Evolutionary conservation across 2,329 filamentous ascomycete species (phyloP).

Genomic region (Aureobasidium sp.): DNA sequence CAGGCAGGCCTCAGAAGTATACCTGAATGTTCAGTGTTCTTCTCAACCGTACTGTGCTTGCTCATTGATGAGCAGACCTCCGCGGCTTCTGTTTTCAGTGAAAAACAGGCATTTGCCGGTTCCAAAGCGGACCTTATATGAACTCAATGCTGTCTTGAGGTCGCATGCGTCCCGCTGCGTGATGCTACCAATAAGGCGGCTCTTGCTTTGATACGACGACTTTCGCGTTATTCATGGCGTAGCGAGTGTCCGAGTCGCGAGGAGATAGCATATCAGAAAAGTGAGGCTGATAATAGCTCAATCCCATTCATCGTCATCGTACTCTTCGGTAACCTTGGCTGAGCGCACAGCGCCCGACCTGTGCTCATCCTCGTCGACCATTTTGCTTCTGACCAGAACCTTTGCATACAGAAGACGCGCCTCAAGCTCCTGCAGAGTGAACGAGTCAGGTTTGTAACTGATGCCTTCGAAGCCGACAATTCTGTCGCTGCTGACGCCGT

Average conservation of each 20-base stretch:
- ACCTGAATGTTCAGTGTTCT: not conserved
- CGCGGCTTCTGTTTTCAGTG: not conserved
- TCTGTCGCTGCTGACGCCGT: constrained; percentile 48
- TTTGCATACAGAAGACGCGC: constrained; percentile 43
- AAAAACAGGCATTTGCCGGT: not conserved
- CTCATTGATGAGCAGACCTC: not conserved
- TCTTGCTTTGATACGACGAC: not conserved
- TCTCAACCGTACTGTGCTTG: not conserved
- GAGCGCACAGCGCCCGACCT: constrained; percentile 23
- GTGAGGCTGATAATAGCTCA: constrained; percentile 20
- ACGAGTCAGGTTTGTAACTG: constrained; percentile 45
- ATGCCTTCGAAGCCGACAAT: constrained; percentile 55
- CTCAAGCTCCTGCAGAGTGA: constrained; percentile 50
- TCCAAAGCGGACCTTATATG: not conserved
- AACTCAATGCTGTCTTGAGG: not conserved
- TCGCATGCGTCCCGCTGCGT: too few species aligned
- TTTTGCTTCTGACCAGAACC: constrained; percentile 47
- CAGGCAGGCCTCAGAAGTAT: too few species aligned
- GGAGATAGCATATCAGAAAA: not conserved
- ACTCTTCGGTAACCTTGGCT: constrained; percentile 11
- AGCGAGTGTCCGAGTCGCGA: too few species aligned
- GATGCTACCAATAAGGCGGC: not conserved
- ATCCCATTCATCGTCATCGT: constrained; percentile 48
- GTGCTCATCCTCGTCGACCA: constrained; percentile 38
- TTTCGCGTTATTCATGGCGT: not conserved